These are phyloP conservation scores for Helianthus tuberosus DNA, from an alignment of 129 eudicot genomes.

Conservation along the genomic window DNA sequence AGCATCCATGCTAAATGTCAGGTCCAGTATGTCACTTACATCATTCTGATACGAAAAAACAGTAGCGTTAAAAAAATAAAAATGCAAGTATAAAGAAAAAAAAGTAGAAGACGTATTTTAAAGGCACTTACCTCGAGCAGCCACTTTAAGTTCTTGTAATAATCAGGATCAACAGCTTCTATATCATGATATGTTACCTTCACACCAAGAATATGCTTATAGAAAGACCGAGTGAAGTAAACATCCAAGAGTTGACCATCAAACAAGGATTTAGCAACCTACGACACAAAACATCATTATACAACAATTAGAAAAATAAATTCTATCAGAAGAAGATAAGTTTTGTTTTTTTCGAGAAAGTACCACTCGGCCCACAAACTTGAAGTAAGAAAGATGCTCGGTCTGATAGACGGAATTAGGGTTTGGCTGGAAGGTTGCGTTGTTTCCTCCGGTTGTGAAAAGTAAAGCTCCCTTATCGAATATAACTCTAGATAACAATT, in stretches of 20 bases:
- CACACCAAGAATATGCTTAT: slow-evolving; percentile 96
- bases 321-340: background rate
- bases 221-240: slow-evolving; percentile 93
- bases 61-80: background rate
- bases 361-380: slow-evolving; percentile 99
- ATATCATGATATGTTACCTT: slow-evolving; percentile 99
- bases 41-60: slow-evolving; percentile 68
- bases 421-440: slow-evolving; percentile 96
- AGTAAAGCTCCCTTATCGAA: slow-evolving; percentile 99
- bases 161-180: slow-evolving; percentile 99
- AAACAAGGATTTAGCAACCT: slow-evolving; percentile 97
- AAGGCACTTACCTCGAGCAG: slow-evolving; percentile 76
- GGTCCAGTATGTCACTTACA: slow-evolving; percentile 86
- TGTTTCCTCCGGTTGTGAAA: slow-evolving; percentile 95
- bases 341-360: background rate
- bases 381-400: slow-evolving; percentile 96
- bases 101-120: background rate
- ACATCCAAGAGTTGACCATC: slow-evolving; percentile 98
- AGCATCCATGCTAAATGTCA: slow-evolving; percentile 99
- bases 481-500: slow-evolving; percentile 79
- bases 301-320: background rate
- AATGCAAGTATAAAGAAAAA: slow-evolving; percentile 6
- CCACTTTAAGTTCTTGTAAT: slow-evolving; percentile 97
- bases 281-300: slow-evolving; percentile 15
- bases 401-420: slow-evolving; percentile 98